Evolutionary conservation across 73 alveolate genomes (phyloP).

Genomic region (Tetrahymena borealis): DNA sequence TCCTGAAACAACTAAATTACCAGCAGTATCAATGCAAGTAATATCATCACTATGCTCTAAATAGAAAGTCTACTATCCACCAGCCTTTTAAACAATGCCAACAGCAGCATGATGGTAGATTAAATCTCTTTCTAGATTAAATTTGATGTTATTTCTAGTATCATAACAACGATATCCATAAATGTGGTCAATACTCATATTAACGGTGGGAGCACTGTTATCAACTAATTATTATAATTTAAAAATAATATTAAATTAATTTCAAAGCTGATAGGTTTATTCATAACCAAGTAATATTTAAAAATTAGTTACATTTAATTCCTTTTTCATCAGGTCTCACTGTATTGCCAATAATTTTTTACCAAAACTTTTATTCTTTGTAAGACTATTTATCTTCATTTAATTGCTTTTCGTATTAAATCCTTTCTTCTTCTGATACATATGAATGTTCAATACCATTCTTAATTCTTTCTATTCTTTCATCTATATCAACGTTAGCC

Average conservation of each 20-base stretch:
- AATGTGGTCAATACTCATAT: slow-evolving; percentile 81
- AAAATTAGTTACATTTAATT: slow-evolving; percentile 58
- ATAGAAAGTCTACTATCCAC: slow-evolving; percentile 65
- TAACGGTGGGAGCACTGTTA: slow-evolving; percentile 91
- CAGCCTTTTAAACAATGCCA: slow-evolving; percentile 70
- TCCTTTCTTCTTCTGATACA: slow-evolving; percentile 54
- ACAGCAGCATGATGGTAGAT: slow-evolving; percentile 94
- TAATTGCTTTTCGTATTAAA: slow-evolving; percentile 16
- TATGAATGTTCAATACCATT: slow-evolving; percentile 48
- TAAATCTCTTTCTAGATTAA: slow-evolving; percentile 57
- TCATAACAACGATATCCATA: slow-evolving; percentile 98
- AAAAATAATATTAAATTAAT: too few species aligned
- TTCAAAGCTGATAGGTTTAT: too few species aligned
- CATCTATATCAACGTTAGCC: slow-evolving; percentile 20
- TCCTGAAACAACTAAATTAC: slow-evolving; percentile 78
- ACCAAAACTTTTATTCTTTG: background rate
- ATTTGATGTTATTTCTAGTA: slow-evolving; percentile 88
- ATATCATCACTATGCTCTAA: slow-evolving; percentile 93
- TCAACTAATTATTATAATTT: slow-evolving; percentile 62
- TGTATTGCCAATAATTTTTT: slow-evolving; percentile 17
- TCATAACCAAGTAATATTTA: too few species aligned
- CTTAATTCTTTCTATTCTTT: slow-evolving; percentile 32
- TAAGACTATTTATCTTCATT: background rate
- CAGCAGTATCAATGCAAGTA: slow-evolving; percentile 82
- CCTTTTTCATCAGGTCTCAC: slow-evolving; percentile 50